A percentile compares a stretch with the other conserved stretches of the same genome.
Conservation (phyloP, 1,139 yeast genomes). For the Taphrina sp. region DNA sequence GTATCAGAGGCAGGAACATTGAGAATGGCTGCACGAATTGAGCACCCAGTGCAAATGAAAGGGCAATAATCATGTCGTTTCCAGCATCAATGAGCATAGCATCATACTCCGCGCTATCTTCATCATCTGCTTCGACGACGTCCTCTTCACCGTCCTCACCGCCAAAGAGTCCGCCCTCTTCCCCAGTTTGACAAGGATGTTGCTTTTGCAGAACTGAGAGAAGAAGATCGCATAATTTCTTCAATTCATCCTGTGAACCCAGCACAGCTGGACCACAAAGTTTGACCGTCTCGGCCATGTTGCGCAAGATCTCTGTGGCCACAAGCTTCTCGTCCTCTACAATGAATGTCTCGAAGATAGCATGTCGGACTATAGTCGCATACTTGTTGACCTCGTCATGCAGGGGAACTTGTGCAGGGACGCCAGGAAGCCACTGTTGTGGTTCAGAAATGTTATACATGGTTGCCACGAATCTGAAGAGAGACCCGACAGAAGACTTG, state of each 20-base stretch:
- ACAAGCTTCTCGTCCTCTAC: constrained; percentile 67
- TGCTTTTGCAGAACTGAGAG: constrained; percentile 71
- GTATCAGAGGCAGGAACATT: constrained; percentile 67
- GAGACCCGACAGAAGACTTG: constrained; percentile 75
- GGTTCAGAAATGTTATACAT: constrained; percentile 53
- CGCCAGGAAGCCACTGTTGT: constrained; percentile 65
- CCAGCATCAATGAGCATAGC: constrained; percentile 81
- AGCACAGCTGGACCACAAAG: constrained; percentile 72
- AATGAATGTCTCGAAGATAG: constrained; percentile 61
- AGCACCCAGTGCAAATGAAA: constrained; percentile 70
- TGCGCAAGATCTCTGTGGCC: constrained; percentile 77
- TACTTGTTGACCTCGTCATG: constrained; percentile 53
- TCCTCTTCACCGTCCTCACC: constrained; percentile 50
- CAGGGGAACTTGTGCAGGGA: constrained; percentile 51
- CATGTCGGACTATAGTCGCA: constrained; percentile 63
- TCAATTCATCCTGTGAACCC: constrained; percentile 54
- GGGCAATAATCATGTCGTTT: constrained; percentile 74
- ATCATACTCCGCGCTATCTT: constrained; percentile 72
- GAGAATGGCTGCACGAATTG: constrained; percentile 64
- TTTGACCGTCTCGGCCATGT: constrained; percentile 66
- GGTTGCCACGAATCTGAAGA: constrained; percentile 80
- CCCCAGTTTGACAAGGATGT: constrained; percentile 73
- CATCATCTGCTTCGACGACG: constrained; percentile 48
- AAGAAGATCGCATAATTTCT: constrained; percentile 51
- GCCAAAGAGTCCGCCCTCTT: constrained; percentile 55